Percentiles rank a stretch among this genome's conserved stretches.
These are phyloP conservation scores for Melastoma candidum DNA, from an alignment of 441 rosid species.

Conservation along the genomic window DNA sequence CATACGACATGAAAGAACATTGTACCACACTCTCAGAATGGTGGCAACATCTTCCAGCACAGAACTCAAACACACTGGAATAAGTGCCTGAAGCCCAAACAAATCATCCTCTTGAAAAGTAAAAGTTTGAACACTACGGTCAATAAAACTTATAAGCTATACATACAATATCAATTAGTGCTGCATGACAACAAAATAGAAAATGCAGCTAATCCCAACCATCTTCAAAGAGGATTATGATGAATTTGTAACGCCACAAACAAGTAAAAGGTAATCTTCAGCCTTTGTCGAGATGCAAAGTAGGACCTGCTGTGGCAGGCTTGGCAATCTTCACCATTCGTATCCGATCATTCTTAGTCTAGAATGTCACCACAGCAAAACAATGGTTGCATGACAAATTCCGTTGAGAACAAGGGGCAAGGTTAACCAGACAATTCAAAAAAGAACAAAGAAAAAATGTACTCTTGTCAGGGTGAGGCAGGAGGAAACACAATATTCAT, in stretches of 20 bases:
- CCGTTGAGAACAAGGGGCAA: conserved; percentile 1
- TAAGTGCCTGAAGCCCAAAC: conserved; percentile 45
- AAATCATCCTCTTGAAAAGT: too few species aligned
- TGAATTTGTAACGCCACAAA: too few species aligned
- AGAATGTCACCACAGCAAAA: conserved; percentile 19
- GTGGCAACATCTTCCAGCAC: conserved; percentile 96
- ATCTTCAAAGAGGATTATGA: too few species aligned
- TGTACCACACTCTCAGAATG: conserved; percentile 92
- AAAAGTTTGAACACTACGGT: too few species aligned
- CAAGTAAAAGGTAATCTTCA: not conserved
- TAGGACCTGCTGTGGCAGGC: conserved; percentile 73
- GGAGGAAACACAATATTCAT: conserved; percentile 91
- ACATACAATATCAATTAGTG: too few species aligned
- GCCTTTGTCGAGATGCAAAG: not conserved
- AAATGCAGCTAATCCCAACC: too few species aligned
- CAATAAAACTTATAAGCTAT: too few species aligned
- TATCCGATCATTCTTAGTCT: conserved; percentile 51
- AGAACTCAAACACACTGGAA: conserved; percentile 67
- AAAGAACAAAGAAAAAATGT: conserved; percentile 12
- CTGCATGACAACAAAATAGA: too few species aligned
- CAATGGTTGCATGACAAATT: conserved; percentile 7
- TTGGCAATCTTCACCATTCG: conserved; percentile 62
- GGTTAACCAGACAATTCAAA: conserved; percentile 1
- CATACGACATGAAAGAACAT: conserved; percentile 34
- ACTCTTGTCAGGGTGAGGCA: conserved; percentile 72